phyloP scores from a whole-genome alignment of 78 protist genomes.

The Acrasis kona region DNA sequence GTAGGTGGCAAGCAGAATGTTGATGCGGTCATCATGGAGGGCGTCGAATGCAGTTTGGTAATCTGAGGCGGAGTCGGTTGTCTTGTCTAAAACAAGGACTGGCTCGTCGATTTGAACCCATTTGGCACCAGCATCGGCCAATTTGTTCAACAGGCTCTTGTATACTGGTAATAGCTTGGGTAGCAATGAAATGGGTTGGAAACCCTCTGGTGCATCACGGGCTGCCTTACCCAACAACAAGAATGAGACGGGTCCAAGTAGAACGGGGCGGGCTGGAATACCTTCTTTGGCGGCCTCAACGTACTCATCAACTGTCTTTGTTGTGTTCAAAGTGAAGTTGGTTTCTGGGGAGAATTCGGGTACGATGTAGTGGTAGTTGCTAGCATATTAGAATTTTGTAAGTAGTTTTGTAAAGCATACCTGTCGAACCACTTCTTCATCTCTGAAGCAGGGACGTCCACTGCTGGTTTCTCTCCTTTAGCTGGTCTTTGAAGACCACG shows the following conservation, averaged over 20 bases:
- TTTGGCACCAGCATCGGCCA: slow-evolving; percentile 20
- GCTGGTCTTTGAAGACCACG: slow-evolving; percentile 60
- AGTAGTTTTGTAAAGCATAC: too few relatives aligned
- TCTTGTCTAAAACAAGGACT: slow-evolving; percentile 25
- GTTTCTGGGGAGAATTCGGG: slow-evolving; percentile 48
- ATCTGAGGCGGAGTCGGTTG: not conserved
- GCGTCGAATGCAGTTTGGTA: not conserved
- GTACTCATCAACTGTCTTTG: slow-evolving; percentile 22
- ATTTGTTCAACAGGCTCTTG: slow-evolving; percentile 21
- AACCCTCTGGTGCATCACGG: not conserved
- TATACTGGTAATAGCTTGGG: slow-evolving; percentile 17
- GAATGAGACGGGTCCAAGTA: slow-evolving; percentile 64
- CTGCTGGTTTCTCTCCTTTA: too few relatives aligned
- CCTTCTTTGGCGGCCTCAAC: slow-evolving; percentile 22
- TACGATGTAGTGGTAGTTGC: slow-evolving; percentile 72
- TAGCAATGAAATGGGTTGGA: not conserved
- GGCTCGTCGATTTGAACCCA: slow-evolving; percentile 65
- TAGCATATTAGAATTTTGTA: too few relatives aligned
- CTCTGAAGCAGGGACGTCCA: slow-evolving; percentile 47
- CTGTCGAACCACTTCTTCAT: slow-evolving; percentile 74
- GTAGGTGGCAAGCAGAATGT: slow-evolving; percentile 42
- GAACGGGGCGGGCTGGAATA: slow-evolving; percentile 46
- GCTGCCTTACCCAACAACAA: slow-evolving; percentile 37
- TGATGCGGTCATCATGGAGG: not conserved
- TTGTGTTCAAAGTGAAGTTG: slow-evolving; percentile 3